Conservation (phyloP, 352 stramenopile species). For the Phytophthora cryptogea region DNA sequence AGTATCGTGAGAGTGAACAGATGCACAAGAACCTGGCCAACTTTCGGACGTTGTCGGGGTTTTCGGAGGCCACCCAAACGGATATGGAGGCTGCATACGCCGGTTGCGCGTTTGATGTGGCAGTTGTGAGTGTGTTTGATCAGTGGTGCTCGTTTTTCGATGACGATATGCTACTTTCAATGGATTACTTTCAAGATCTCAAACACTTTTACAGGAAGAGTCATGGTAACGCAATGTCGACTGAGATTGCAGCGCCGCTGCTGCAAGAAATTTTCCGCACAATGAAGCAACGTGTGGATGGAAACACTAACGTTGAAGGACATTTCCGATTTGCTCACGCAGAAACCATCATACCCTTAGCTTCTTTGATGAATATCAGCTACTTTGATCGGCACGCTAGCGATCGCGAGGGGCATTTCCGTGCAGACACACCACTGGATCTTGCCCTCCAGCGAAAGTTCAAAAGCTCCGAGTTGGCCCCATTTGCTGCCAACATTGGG, state of each 20-base stretch:
- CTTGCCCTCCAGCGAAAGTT: slow-evolving; percentile 58
- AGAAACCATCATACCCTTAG: slow-evolving; percentile 80
- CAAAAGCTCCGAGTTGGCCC: slow-evolving; percentile 56
- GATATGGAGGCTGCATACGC: slow-evolving; percentile 82
- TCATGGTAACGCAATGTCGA: slow-evolving; percentile 69
- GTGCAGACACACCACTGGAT: slow-evolving; percentile 56
- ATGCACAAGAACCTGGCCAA: slow-evolving; percentile 57
- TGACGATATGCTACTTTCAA: slow-evolving; percentile 64
- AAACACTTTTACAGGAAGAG: slow-evolving; percentile 90
- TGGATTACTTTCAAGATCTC: slow-evolving; percentile 88
- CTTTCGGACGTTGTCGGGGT: slow-evolving; percentile 46
- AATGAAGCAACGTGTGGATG: slow-evolving; percentile 51
- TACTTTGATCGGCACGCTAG: slow-evolving; percentile 67
- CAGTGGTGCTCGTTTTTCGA: slow-evolving; percentile 79
- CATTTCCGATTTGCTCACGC: slow-evolving; percentile 88
- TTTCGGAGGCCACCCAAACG: slow-evolving; percentile 37
- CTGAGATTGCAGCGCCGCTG: slow-evolving; percentile 75
- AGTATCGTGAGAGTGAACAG: slow-evolving; percentile 52
- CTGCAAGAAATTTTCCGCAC: slow-evolving; percentile 65
- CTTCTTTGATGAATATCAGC: slow-evolving; percentile 73
- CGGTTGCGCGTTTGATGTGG: slow-evolving; percentile 81
- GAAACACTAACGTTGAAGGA: slow-evolving; percentile 46
- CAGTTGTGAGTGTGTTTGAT: slow-evolving; percentile 43
- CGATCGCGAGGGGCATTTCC: slow-evolving; percentile 63
- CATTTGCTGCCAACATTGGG: slow-evolving; percentile 82